Evolutionary conservation across 164 flowering plant genomes (phyloP), one percentile per base, ranked within the genome.

Genomic region (Annona cherimola): DNA sequence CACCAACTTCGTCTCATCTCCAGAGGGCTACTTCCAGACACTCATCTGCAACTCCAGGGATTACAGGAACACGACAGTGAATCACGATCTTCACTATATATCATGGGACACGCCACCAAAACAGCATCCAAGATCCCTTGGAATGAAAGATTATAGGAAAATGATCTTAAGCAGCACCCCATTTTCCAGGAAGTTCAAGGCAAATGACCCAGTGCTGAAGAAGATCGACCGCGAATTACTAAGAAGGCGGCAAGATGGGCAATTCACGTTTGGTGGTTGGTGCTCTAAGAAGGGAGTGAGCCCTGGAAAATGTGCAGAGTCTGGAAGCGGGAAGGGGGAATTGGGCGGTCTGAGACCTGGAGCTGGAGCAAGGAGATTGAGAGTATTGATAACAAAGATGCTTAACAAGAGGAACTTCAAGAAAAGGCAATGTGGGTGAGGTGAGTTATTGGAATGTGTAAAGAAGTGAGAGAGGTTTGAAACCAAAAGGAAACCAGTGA

Each of bases 11-110:
- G 86, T 92, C 26, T 94, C 99, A 6, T 89, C 99, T 2, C 97
- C 99, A 0, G 99, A 94, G 63, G 87, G 86, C 9, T 94, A 94
- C 84, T 94, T 94, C 83, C 99, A 94, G 73, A 94, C 99, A 4
- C 26, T 92, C 3, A 80, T 90, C 1, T 94, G 99, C 92, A 94
- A 94, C 82, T 86, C 97, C 11, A 71, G 82, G 7, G 84, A 84
- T 59, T 88, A 79, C 88, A 85, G 70, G 72, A 90, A 89, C 86
- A 87, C 91, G 1, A 88, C 94, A 4, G 83, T 85, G 0, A 92
- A 88, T 85, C 94, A 92, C 71, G 99, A 94, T 68, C 90, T 94
- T 64, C 99, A 90, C 80, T 89, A 87, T 84, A 88, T 94, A 7
- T 59, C 92, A 3, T 94, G 99, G 99, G 99, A 92, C 66, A 85